phyloP scores from a whole-genome alignment of 805 yeast genomes.

The Clavispora asparagi region DNA sequence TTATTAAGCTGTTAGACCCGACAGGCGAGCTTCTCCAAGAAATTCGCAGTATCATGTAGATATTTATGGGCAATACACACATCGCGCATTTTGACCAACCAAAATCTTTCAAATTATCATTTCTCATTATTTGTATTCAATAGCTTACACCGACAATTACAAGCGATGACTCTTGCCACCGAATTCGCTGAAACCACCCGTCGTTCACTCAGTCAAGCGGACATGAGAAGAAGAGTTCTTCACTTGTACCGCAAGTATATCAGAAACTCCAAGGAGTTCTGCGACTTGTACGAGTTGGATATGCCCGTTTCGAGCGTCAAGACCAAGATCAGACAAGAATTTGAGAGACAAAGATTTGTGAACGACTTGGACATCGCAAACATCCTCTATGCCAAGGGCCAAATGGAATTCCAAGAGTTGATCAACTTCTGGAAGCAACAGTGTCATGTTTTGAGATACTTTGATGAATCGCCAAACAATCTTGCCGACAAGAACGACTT shows the following conservation, averaged over 20 bases:
- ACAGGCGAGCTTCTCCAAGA: slow-evolving; percentile 25
- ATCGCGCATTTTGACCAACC: slow-evolving; percentile 13
- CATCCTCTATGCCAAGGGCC: slow-evolving; percentile 73
- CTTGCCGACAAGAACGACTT: slow-evolving; percentile 56
- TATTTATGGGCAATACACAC: slow-evolving; percentile 11
- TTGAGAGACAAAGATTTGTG: slow-evolving; percentile 78
- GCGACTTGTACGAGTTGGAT: slow-evolving; percentile 66
- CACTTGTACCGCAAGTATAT: slow-evolving; percentile 68
- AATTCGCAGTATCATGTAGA: slow-evolving; percentile 1
- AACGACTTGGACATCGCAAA: slow-evolving; percentile 61
- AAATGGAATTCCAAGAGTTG: slow-evolving; percentile 86
- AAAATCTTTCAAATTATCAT: slow-evolving; percentile 11
- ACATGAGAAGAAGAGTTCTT: slow-evolving; percentile 59
- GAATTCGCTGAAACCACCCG: slow-evolving; percentile 81
- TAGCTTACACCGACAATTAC: not conserved
- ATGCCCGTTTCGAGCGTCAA: slow-evolving; percentile 74
- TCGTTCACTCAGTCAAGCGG: slow-evolving; percentile 55
- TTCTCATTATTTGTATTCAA: not conserved
- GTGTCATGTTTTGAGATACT: slow-evolving; percentile 78
- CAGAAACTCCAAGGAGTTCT: slow-evolving; percentile 54
- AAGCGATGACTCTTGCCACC: slow-evolving; percentile 59
- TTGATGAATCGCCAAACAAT: slow-evolving; percentile 55
- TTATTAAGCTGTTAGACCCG: slow-evolving; percentile 46
- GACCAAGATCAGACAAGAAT: slow-evolving; percentile 84
- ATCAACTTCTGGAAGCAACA: slow-evolving; percentile 88